phyloP scores from a whole-genome alignment of 2,329 filamentous ascomycete genomes.

The Arthrinium phaeospermum region DNA sequence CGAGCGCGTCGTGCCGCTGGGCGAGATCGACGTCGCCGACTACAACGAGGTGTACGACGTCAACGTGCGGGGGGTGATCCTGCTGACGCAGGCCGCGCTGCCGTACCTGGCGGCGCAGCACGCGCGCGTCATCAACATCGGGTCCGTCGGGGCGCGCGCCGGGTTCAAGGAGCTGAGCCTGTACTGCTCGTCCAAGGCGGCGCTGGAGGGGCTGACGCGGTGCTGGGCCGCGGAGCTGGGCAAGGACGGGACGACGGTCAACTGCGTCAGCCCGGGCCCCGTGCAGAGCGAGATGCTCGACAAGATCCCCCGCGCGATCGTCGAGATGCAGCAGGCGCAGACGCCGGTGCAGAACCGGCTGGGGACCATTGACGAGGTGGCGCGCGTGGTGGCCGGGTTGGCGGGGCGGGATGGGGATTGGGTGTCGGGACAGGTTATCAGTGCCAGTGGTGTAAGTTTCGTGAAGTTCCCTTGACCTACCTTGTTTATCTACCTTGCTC shows the following conservation, averaged over 20 bases:
- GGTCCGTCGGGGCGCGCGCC: conserved; percentile 55
- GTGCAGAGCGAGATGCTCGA: conserved; percentile 64
- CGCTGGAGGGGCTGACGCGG: conserved; percentile 64
- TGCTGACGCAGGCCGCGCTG: conserved; percentile 59
- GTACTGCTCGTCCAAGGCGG: conserved; percentile 64
- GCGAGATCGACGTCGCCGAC: conserved; percentile 52
- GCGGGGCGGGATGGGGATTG: conserved; percentile 54
- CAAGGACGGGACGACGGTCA: conserved; percentile 61
- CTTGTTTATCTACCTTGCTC: too few relatives aligned
- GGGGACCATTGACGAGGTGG: conserved; percentile 59
- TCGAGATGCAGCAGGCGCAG: conserved; percentile 53
- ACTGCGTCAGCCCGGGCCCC: conserved; percentile 64
- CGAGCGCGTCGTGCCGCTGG: conserved; percentile 42
- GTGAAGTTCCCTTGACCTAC: neutral
- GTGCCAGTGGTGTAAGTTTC: conserved; percentile 54
- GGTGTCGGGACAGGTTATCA: conserved; percentile 61
- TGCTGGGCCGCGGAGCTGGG: conserved; percentile 65
- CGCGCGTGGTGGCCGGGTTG: conserved; percentile 61
- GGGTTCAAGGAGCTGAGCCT: conserved; percentile 53
- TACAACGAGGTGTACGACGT: conserved; percentile 61
- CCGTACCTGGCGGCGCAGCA: conserved; percentile 50
- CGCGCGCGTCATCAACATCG: conserved; percentile 63
- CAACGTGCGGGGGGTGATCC: conserved; percentile 60
- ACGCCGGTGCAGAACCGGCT: conserved; percentile 59
- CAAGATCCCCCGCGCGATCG: conserved; percentile 53